A percentile compares a stretch with the other conserved stretches of the same genome.
phyloP scores from a whole-genome alignment of 495 filamentous ascomycete genomes.

The Tuber indicum region DNA sequence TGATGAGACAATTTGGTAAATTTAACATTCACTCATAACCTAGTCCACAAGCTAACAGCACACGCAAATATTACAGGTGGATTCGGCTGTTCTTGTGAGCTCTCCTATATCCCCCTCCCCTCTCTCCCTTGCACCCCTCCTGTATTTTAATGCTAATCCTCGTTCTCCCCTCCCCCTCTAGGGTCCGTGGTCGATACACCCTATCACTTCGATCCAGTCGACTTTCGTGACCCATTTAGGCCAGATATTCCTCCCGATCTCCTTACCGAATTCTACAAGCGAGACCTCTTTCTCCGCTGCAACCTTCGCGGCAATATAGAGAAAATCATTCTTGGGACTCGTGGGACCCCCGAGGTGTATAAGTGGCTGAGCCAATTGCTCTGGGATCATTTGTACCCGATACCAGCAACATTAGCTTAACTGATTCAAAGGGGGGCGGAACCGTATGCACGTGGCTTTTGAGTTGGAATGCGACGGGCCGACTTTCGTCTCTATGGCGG shows the following conservation, averaged over 20 bases:
- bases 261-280: neutral
- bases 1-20: neutral
- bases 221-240: neutral
- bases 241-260: neutral
- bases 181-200: neutral
- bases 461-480: neutral
- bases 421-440: neutral
- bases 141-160: neutral
- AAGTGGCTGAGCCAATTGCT: neutral
- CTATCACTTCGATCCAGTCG: neutral
- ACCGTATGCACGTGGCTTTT: neutral
- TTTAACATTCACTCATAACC: neutral
- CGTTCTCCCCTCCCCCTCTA: neutral
- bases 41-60: neutral
- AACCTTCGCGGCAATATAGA: neutral
- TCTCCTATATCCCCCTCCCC: neutral
- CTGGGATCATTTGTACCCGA: conserved; percentile 1
- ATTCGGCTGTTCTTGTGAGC: neutral
- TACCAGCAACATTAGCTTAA: neutral
- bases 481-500: neutral
- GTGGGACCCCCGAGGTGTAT: neutral
- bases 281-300: neutral
- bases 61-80: neutral
- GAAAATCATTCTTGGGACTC: neutral
- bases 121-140: neutral